Conservation (phyloP, 2,329 filamentous ascomycete genomes). For the Fusarium kyushuense region DNA sequence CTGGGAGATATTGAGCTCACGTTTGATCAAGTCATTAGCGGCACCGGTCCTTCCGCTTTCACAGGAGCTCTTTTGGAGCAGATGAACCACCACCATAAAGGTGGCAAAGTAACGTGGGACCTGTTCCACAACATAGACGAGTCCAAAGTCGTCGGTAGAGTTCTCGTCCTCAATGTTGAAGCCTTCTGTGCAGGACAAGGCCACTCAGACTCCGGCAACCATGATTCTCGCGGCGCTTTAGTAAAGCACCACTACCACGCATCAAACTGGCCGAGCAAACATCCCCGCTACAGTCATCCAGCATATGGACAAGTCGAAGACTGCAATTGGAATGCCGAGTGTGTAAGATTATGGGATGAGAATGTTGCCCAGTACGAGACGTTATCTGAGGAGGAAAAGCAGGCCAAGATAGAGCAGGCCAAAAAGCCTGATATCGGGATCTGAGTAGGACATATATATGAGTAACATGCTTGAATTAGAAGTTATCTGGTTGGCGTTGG, state of each 20-base stretch:
- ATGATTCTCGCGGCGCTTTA: slow-evolving; percentile 72
- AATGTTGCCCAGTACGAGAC: slow-evolving; percentile 71
- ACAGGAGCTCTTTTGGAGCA: slow-evolving; percentile 73
- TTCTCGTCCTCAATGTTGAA: slow-evolving; percentile 77
- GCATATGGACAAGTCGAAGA: slow-evolving; percentile 77
- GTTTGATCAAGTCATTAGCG: slow-evolving; percentile 78
- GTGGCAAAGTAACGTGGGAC: slow-evolving; percentile 67
- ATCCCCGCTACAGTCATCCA: slow-evolving; percentile 75
- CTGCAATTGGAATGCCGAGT: slow-evolving; percentile 76
- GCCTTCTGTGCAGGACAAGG: slow-evolving; percentile 80
- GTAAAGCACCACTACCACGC: slow-evolving; percentile 83
- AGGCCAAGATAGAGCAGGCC: slow-evolving; percentile 58
- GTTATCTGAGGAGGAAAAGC: slow-evolving; percentile 70
- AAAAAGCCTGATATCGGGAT: slow-evolving; percentile 26
- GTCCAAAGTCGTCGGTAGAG: slow-evolving; percentile 72
- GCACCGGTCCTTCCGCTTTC: slow-evolving; percentile 79
- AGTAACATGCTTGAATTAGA: slow-evolving; percentile 15
- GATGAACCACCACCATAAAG: slow-evolving; percentile 64
- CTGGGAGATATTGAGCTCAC: slow-evolving; percentile 73
- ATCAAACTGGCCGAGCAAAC: slow-evolving; percentile 75
- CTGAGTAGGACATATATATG: not conserved
- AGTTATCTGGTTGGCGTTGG: slow-evolving; percentile 19
- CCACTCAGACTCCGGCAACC: slow-evolving; percentile 78
- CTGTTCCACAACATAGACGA: slow-evolving; percentile 74
- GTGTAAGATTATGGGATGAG: slow-evolving; percentile 74